phyloP scores from a whole-genome alignment of 2,329 filamentous ascomycete species.

The Monilinia fructicola region DNA sequence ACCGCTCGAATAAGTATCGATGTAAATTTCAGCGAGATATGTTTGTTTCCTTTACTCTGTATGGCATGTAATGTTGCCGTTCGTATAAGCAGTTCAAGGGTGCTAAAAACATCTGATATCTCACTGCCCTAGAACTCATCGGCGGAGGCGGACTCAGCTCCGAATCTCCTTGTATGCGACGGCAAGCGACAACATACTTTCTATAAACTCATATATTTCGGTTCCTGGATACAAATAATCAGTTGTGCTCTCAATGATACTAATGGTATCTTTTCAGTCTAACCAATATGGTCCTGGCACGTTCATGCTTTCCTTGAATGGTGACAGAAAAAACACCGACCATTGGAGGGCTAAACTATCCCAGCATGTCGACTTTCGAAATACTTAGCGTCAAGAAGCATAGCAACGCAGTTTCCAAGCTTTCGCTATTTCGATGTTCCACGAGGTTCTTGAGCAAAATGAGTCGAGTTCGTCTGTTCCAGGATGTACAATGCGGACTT shows the following conservation, averaged over 20 bases:
- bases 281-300: neutral
- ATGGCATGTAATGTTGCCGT: neutral
- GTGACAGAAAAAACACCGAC: neutral
- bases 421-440: neutral
- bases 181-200: neutral
- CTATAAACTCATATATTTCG: neutral
- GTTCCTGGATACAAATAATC: neutral
- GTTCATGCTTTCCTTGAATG: neutral
- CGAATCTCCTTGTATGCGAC: neutral
- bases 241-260: neutral
- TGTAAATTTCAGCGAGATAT: neutral
- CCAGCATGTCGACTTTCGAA: neutral
- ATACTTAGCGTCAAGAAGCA: neutral
- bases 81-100: neutral
- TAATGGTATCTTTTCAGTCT: neutral
- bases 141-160: constrained; percentile 9
- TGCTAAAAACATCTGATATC: too few relatives aligned
- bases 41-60: too few relatives aligned
- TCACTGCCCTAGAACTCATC: neutral
- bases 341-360: neutral
- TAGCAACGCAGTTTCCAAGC: neutral
- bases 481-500: neutral
- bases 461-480: neutral
- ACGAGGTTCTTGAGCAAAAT: neutral
- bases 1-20: neutral